These are phyloP conservation scores for Fusarium sacchari DNA, from an alignment of 2,329 filamentous ascomycete genomes.

Conservation along the genomic window DNA sequence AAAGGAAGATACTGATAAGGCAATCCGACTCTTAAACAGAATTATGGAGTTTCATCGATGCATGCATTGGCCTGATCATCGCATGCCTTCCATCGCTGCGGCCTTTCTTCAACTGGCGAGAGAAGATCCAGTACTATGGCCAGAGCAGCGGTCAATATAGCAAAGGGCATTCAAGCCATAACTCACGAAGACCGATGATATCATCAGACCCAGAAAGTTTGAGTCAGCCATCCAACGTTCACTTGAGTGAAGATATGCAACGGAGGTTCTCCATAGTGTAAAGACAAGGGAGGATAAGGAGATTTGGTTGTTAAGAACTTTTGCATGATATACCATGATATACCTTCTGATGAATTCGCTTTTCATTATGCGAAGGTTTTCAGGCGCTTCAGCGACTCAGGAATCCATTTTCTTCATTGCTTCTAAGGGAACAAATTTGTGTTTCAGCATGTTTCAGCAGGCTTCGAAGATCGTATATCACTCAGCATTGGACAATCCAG, in stretches of 20 bases:
- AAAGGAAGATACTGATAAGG: background rate
- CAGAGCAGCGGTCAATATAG: background rate
- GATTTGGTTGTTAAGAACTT: accelerated
- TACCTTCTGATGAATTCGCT: background rate
- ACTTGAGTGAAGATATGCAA: background rate
- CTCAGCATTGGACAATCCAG: too few species aligned
- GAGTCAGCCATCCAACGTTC: background rate
- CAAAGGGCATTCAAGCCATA: background rate
- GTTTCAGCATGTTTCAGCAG: too few species aligned
- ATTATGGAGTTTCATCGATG: conserved; percentile 17
- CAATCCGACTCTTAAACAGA: background rate
- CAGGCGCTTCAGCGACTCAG: too few species aligned
- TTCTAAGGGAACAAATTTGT: background rate
- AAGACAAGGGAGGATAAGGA: too few species aligned
- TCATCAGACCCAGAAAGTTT: background rate
- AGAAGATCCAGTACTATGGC: background rate
- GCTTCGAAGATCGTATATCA: background rate
- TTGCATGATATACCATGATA: background rate
- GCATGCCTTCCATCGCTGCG: conserved; percentile 16
- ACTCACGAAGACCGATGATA: background rate
- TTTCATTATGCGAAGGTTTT: background rate
- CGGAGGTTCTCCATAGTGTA: background rate
- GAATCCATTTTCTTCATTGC: too few species aligned
- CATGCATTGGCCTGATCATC: conserved; percentile 6
- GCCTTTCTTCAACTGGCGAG: conserved; percentile 7